Base-by-base conservation (phyloP, 495 filamentous ascomycete genomes). In the Penicillium antarcticum region DNA sequence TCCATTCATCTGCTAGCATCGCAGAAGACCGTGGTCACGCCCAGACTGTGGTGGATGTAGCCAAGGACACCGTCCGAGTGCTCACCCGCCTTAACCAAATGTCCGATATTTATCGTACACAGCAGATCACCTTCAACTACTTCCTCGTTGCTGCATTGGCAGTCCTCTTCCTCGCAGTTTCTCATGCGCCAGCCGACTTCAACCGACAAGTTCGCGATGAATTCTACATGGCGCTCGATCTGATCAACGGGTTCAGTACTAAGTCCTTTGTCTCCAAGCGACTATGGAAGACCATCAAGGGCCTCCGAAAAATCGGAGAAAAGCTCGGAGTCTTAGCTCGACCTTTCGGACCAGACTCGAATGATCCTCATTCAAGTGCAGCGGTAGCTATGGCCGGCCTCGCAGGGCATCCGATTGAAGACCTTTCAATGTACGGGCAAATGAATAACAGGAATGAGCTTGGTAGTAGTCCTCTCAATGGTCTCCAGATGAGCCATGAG, bases 61-160 rank as follows among this genome's bases (percentile, higher is more conserved):
- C 90, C 13, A 89, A 89, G 60, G 86, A 94, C 56, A 91, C 87
- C 0, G 86, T 95, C 34, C 79, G 83, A 12, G 82, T 87, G 7
- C 71, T 95, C 13, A 83, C 87, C 0, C 80, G 82, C 31, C 77
- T 92, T 8, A 91, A 92, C 62, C 84, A 84, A 58, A 86, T 83
- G n/a, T 85, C 87, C 0, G 85, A 91, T 52, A 83, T 94, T 23
- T 95, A 94, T 68, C 80, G 84, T 8, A 84, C 80, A 5, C 83
- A 89, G 46, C 89, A 94, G 65, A 82, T 91, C 32, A 85, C 85
- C 52, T 92, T 92, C 72, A 89, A 95, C 66, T 90, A 92, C 59
- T 95, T 95, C 66, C 77, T 95, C 14, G 83, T 89, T 10, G 86
- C 87, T 8, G 85, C 89, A 9, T 77, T 95, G 21, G 86, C 87